Conservation (phyloP, 2,329 filamentous ascomycete genomes). For the Ophiocordyceps sinensis region DNA sequence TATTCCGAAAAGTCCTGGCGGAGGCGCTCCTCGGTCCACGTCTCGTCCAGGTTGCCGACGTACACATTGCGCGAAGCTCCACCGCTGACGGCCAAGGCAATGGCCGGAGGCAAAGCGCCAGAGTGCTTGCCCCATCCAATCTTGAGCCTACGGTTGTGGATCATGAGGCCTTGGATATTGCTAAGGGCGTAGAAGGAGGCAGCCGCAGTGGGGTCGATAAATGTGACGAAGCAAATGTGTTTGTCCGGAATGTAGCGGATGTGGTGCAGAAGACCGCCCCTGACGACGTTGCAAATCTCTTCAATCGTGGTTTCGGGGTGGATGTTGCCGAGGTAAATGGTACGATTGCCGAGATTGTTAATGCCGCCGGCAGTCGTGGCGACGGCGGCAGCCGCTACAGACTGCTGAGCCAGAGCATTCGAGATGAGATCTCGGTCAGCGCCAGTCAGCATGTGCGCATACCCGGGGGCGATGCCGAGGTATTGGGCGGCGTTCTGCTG, state of each 20-base stretch:
- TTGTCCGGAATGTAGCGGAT: conserved; percentile 99
- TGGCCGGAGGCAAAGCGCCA: conserved; percentile 85
- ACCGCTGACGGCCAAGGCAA: conserved; percentile 88
- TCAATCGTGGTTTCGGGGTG: conserved; percentile 98
- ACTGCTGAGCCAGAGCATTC: conserved; percentile 91
- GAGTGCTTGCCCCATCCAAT: conserved; percentile 99
- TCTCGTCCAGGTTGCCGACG: conserved; percentile 92
- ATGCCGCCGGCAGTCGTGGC: conserved; percentile 93
- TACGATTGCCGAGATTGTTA: conserved; percentile 93
- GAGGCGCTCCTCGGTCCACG: conserved; percentile 90
- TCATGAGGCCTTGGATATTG: conserved; percentile 97
- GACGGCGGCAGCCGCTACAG: conserved; percentile 88
- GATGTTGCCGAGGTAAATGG: conserved; percentile 96
- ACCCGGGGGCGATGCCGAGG: conserved; percentile 88
- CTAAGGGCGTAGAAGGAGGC: conserved; percentile 96
- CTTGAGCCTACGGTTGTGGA: conserved; percentile 94
- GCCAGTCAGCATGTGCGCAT: conserved; percentile 90
- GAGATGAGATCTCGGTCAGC: conserved; percentile 95
- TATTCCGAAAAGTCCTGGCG: conserved; percentile 95
- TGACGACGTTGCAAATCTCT: conserved; percentile 98
- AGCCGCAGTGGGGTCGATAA: conserved; percentile 95
- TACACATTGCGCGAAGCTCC: conserved; percentile 98
- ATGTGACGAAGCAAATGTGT: conserved; percentile 99
- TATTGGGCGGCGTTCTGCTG: conserved; percentile 99
- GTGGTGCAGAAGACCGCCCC: conserved; percentile 88